These are phyloP conservation scores for Vaccinium macrocarpon DNA, from an alignment of 148 eudicot species.

Conservation along the genomic window DNA sequence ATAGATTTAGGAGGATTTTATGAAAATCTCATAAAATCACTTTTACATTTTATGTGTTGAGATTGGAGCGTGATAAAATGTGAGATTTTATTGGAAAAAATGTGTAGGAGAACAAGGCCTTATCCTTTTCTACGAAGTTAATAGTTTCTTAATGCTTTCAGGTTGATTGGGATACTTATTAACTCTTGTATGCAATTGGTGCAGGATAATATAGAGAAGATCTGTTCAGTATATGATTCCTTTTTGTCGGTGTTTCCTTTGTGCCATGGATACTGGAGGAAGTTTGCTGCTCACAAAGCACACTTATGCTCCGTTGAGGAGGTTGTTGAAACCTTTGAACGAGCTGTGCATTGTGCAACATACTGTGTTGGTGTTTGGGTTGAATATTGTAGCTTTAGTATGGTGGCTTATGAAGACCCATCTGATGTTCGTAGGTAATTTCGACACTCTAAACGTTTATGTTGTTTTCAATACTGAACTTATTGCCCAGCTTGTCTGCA, in stretches of 20 bases:
- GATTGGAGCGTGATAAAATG: no score
- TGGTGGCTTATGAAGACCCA: slow-evolving; percentile 60
- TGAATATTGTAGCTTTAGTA: slow-evolving; percentile 71
- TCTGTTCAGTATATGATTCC: slow-evolving; percentile 63
- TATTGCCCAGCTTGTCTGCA: neutral
- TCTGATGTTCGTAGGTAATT: slow-evolving; percentile 70
- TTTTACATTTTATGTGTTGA: no score
- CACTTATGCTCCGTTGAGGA: slow-evolving; percentile 49
- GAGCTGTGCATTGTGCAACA: slow-evolving; percentile 51
- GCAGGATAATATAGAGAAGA: slow-evolving; percentile 71
- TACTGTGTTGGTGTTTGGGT: slow-evolving; percentile 78
- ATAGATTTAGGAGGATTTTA: no score
- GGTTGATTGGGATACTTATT: neutral
- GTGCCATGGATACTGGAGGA: slow-evolving; percentile 86
- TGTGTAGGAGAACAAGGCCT: no score
- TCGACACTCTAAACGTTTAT: neutral
- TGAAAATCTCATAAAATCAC: no score
- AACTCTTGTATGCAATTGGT: slow-evolving; percentile 12
- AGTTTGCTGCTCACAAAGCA: slow-evolving; percentile 66
- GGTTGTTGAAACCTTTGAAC: slow-evolving; percentile 64
- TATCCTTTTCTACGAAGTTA: neutral
- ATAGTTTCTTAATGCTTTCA: slow-evolving; percentile 10
- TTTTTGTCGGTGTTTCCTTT: slow-evolving; percentile 75
- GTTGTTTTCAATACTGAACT: neutral
- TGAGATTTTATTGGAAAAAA: no score